These are phyloP conservation scores for Ascochyta lentis DNA, from an alignment of 2,329 filamentous ascomycete species.

Conservation along the genomic window DNA sequence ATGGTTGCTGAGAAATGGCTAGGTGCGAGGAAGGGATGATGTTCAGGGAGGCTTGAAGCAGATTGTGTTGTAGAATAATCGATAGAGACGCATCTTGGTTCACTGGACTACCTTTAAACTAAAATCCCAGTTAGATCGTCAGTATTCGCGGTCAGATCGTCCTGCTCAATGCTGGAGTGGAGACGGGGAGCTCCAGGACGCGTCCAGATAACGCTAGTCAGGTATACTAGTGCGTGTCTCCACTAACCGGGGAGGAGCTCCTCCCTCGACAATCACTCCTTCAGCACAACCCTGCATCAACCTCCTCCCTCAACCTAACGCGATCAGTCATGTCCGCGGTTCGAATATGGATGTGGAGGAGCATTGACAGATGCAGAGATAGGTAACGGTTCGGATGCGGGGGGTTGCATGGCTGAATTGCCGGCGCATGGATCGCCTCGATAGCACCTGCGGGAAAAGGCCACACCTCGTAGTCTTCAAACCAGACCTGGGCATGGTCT, in stretches of 20 bases:
- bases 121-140: background rate
- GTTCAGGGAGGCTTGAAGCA: background rate
- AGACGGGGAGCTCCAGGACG: constrained; percentile 7
- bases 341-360: background rate
- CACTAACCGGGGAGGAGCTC: constrained; percentile 20
- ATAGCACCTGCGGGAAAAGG: background rate
- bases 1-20: constrained; percentile 14
- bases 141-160: background rate
- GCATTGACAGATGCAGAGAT: background rate
- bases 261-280: constrained; percentile 15
- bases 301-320: background rate
- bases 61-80: background rate
- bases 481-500: background rate
- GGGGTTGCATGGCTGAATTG: background rate
- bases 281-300: background rate
- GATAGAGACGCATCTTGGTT: background rate
- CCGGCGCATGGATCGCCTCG: background rate
- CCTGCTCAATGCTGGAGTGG: background rate
- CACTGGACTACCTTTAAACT: constrained; percentile 3
- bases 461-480: background rate
- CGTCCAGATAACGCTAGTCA: background rate
- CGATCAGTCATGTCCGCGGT: background rate
- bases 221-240: background rate
- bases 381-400: constrained; percentile 6
- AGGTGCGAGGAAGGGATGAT: background rate